Evolutionary conservation across 352 stramenopile genomes (phyloP), one percentile per base, ranked within the genome.

Genomic region (Pythium apleroticum): DNA sequence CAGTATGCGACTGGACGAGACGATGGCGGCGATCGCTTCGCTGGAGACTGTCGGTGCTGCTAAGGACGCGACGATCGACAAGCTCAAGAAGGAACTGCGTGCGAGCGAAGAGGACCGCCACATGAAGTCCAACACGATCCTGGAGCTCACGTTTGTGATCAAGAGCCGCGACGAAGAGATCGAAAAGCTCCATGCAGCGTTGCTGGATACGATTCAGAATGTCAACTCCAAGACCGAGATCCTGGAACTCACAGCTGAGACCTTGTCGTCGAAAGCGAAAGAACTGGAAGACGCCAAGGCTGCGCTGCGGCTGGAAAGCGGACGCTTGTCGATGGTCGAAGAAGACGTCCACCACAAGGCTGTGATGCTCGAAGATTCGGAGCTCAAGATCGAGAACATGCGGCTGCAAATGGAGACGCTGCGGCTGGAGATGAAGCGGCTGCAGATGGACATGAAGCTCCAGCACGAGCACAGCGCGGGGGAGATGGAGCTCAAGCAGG

Each of bases 81-180:
- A 49, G 10, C 64, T 65, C 2, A 66, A 65, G 14, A 65, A 65
- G 11, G 65, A 78, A 30, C 55, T 89, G 0, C 73, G 70, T 28
- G 43, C 60, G 6, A 69, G 68, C 1, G 55, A 68, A 17, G 82
- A 89, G 27, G 80, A 84, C 4, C 66, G 73, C 9, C 71, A 81
- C 28, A 63, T 75, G 22, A 89, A 91, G 56, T 76, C 72, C 4
- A 84, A 74, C 27, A 89, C 77, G 19, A 83, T 91, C 28, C 55
- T 90, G 22, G 79, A 89, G 67, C 72, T 91, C n/a, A 88, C 78
- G n/a, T 88, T 88, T 60, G 77, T 90, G 31, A 76, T 91, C 59
- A 84, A 90, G 59, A 89, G 80, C 52, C 80, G 80, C 1, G 83
- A 91, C 37, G 80, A 88, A 17, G 83, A 91, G 63, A 73, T 90